phyloP scores from a whole-genome alignment of 2,329 filamentous ascomycete species.

The Phyllosticta capitalensis region DNA sequence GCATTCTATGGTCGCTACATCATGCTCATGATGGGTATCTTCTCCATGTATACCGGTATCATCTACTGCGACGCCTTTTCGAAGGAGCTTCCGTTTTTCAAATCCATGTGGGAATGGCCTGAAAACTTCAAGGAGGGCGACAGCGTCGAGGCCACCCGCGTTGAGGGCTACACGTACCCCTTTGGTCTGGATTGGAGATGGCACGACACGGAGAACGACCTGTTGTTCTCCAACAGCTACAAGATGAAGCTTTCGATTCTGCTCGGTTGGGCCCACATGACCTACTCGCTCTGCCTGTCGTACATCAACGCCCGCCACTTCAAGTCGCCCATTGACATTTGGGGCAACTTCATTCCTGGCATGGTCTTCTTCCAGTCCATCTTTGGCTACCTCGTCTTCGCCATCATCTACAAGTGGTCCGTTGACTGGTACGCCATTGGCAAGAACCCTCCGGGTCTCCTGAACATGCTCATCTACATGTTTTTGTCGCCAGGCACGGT shows the following conservation, averaged over 20 bases:
- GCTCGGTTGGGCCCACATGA: conserved; percentile 97
- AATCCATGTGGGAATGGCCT: conserved; percentile 83
- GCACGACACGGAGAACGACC: conserved; percentile 91
- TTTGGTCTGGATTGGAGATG: conserved; percentile 94
- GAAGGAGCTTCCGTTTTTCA: conserved; percentile 79
- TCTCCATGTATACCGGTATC: conserved; percentile 92
- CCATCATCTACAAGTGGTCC: conserved; percentile 95
- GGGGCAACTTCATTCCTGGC: conserved; percentile 92
- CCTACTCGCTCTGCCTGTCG: conserved; percentile 87
- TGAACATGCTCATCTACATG: conserved; percentile 99
- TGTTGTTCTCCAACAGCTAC: conserved; percentile 95
- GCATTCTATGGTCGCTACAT: conserved; percentile 98
- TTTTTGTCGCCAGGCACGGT: conserved; percentile 77
- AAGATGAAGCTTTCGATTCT: conserved; percentile 99
- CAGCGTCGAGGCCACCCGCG: conserved; percentile 51
- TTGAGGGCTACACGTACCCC: conserved; percentile 77
- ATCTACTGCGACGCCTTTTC: conserved; percentile 99
- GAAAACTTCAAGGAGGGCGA: conserved; percentile 56
- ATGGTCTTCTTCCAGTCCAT: conserved; percentile 99
- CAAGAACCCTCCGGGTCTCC: conserved; percentile 66
- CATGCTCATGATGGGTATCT: conserved; percentile 94
- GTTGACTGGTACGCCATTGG: conserved; percentile 70
- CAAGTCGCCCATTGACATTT: conserved; percentile 89
- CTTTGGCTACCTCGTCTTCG: conserved; percentile 89
- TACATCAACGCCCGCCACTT: conserved; percentile 93